Base-by-base conservation (phyloP, 2,329 filamentous ascomycete genomes). In the Colletotrichum plurivorum region DNA sequence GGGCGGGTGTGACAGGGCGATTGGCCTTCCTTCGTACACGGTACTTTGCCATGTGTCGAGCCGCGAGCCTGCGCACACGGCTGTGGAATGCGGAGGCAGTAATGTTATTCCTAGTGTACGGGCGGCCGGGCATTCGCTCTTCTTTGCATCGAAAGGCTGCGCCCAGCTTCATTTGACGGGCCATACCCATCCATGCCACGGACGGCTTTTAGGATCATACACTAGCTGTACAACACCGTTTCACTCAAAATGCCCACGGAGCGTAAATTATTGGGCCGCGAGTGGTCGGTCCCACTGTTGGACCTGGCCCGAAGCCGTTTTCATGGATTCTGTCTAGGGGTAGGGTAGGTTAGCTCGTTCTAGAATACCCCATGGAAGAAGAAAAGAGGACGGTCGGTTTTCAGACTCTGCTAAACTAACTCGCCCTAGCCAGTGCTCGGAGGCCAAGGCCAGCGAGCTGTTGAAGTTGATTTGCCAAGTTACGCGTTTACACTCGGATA, bases 1-100 rank as follows among this genome's bases (percentile, higher is more conserved):
- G 58, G 58, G 31, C 18, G 58, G 58, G 31, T 27, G 25, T 52
- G 58, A 43, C 59, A 45, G 59, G 39, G 12, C 31, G 59, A 46
- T 60, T 25, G 20, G 31, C 31, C 55, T 46, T 27, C 20, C 55
- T 46, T 27, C 20, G 57, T 65, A 59, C 52, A 67, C 36, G 36
- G 45, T 53, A 63, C 59, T 48, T 55, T 8, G 46, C 56, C 56
- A 61, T 66, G 56, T 53, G 43, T 61, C 31, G 54, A 22, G 20
- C 45, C 43, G 48, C 58, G 49, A 25, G 22, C 22, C 31, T 36
- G 31, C 31, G 31, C 31, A 36, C 31, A 36, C 31, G 8, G 8
- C 8, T 9, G 10, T 36, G 31, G 31, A 36, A 36, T 36, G 31
- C 31, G 31, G 31, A 36, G 31, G 31, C 31, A 36, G 31, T 36